Conservation (phyloP, 495 filamentous ascomycete species). For the Penicillium macrosclerotiorum region DNA sequence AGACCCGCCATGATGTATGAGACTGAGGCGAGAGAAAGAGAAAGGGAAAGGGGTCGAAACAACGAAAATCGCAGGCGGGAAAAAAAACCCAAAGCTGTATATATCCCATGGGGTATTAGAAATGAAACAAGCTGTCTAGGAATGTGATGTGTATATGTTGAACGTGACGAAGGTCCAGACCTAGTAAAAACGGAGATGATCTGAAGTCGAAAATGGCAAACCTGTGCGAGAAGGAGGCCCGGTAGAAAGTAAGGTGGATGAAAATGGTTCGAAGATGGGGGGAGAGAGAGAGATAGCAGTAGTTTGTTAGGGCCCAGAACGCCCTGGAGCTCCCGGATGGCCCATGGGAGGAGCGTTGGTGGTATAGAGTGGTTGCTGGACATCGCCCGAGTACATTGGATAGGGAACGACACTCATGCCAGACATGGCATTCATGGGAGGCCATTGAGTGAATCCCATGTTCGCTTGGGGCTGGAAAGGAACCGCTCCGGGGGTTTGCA, state of each 20-base stretch:
- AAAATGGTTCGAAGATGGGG: too few relatives aligned
- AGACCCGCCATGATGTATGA: slow-evolving; percentile 33
- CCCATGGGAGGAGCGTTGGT: slow-evolving; percentile 36
- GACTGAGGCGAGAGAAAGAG: slow-evolving; percentile 20
- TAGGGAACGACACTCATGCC: slow-evolving; percentile 38
- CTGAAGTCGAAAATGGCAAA: background rate
- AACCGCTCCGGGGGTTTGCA: slow-evolving; percentile 31
- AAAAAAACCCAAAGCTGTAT: slow-evolving; percentile 12
- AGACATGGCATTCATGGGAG: slow-evolving; percentile 36
- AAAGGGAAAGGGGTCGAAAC: slow-evolving; percentile 16
- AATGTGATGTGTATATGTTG: slow-evolving; percentile 20
- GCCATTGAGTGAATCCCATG: slow-evolving; percentile 40
- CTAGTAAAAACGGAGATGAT: slow-evolving; percentile 6
- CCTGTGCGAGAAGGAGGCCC: background rate
- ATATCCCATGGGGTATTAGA: slow-evolving; percentile 33
- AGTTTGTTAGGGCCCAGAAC: slow-evolving; percentile 16
- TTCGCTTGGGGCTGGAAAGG: slow-evolving; percentile 34
- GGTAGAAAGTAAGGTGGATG: slow-evolving; percentile 2
- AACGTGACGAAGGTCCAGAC: slow-evolving; percentile 17
- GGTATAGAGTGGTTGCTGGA: slow-evolving; percentile 31
- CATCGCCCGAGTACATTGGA: slow-evolving; percentile 35
- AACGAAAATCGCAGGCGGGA: slow-evolving; percentile 15
- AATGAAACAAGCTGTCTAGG: slow-evolving; percentile 32
- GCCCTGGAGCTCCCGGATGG: slow-evolving; percentile 29
- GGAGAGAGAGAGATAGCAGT: background rate